Percentiles rank a stretch among this genome's conserved stretches.
Conservation (phyloP, 257 asterid genomes). For the Knoxia roxburghii region DNA sequence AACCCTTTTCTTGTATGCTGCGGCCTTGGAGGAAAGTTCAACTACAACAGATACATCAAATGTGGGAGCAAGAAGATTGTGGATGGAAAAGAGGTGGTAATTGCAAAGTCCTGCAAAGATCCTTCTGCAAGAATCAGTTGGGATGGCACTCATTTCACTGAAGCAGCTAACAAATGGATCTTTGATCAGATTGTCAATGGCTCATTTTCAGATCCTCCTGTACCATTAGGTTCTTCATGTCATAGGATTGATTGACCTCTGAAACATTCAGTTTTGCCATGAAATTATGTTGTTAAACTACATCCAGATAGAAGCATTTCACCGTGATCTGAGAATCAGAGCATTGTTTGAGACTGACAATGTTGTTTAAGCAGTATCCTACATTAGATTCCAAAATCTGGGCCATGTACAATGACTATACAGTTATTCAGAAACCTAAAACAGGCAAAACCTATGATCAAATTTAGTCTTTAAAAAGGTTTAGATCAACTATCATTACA, state of each 20-base stretch:
- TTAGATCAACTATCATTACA: conserved; percentile 64
- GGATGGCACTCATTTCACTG: conserved; percentile 81
- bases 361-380: too few relatives aligned
- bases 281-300: too few relatives aligned
- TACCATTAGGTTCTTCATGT: conserved; percentile 45
- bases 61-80: conserved; percentile 55
- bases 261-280: too few relatives aligned
- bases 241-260: conserved; percentile 20
- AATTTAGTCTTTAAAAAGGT: conserved; percentile 17
- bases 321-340: too few relatives aligned
- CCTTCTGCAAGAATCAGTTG: conserved; percentile 50
- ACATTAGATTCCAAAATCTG: not conserved
- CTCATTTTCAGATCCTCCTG: conserved; percentile 65
- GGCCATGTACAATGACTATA: not conserved
- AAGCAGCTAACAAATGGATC: conserved; percentile 75
- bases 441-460: too few relatives aligned
- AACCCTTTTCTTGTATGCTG: conserved; percentile 66
- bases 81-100: conserved; percentile 48
- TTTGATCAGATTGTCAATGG: conserved; percentile 55
- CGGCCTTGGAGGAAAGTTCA: conserved; percentile 75
- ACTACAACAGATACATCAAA: conserved; percentile 43
- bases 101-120: conserved; percentile 50
- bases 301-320: too few relatives aligned
- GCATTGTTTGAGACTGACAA: too few relatives aligned
- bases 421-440: not conserved